Evolutionary conservation across 345 rosid species (phyloP).

Genomic region (Barbarea vulgaris): DNA sequence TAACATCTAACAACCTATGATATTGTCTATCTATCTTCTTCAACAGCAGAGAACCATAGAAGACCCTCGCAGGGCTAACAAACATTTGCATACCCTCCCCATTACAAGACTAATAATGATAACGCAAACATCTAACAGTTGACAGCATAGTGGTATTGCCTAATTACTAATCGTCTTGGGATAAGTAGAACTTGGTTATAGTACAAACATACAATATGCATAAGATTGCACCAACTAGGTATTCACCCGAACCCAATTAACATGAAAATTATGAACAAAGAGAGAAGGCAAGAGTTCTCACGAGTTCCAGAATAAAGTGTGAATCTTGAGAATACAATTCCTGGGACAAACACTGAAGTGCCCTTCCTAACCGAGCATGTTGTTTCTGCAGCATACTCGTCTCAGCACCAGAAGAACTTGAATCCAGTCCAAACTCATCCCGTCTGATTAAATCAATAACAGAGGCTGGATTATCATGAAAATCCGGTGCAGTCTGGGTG

Average conservation of each 20-base stretch:
- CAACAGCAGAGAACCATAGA: neutral
- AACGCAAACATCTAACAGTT: neutral
- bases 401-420: conserved; percentile 63
- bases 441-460: conserved; percentile 78
- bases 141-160: conserved; percentile 20
- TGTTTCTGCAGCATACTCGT: conserved; percentile 81
- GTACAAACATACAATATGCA: neutral
- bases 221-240: conserved; percentile 1
- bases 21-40: conserved; percentile 1
- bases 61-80: conserved; percentile 12
- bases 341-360: conserved; percentile 96
- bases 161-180: conserved; percentile 8
- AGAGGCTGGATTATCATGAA: conserved; percentile 48
- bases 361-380: conserved; percentile 98
- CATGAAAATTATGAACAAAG: conserved; percentile 14
- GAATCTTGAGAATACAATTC: conserved; percentile 98
- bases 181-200: neutral
- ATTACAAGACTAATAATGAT: neutral
- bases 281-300: conserved; percentile 43
- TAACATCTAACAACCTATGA: conserved; percentile 9
- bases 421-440: conserved; percentile 87
- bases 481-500: conserved; percentile 37
- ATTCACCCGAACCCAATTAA: conserved; percentile 9
- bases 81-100: conserved; percentile 8
- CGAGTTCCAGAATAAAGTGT: conserved; percentile 98